Evolutionary conservation across 1,284 basidiomycete species (phyloP), one percentile per base, ranked within the genome.

Genomic region (Irpex sp.): DNA sequence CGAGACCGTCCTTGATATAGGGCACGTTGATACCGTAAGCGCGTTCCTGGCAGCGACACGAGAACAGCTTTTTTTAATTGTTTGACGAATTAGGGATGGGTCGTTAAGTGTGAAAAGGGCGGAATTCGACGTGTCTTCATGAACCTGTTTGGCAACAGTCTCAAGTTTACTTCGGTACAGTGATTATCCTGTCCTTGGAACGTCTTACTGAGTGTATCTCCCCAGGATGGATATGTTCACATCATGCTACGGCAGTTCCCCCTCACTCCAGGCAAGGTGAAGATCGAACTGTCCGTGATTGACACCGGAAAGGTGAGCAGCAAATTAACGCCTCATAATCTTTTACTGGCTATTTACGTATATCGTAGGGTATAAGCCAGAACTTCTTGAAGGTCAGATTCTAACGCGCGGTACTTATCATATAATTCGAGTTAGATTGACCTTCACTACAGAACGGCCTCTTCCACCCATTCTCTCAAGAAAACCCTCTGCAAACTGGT

Each of bases 401-500:
- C 1, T 6, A 34, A 34, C 0, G 6, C 5, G 31, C 31, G 31
- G 6, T 6, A 34, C 5, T 6, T 34, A 4, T 4, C 31, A 6
- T 34, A 34, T 34, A 5, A 6, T 34, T 34, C 6, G 31, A 17
- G 31, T 21, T 6, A 57, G 19, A 21, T 51, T 58, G 21, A 61
- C 31, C 51, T 26, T 54, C 4, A 26, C 51, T 47, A 21, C 70
- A 95, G 87, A 95, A 97, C 69, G 94, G 97, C 77, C 82, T 98
- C 2, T 98, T 98, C 79, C 96, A 97, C 71, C 96, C 96, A 0
- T 98, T 98, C 77, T 95, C 96, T 0, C 96, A 98, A 79, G 92
- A 93, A 75, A 94, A 95, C 70, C 92, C 93, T 1, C 74, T 94
- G 7, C 94, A 97, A 71, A 91, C 94, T 1, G 96, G 96, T 1